Evolutionary conservation across 2,329 filamentous ascomycete species (phyloP).

Genomic region (Trichoderma endophyticum): DNA sequence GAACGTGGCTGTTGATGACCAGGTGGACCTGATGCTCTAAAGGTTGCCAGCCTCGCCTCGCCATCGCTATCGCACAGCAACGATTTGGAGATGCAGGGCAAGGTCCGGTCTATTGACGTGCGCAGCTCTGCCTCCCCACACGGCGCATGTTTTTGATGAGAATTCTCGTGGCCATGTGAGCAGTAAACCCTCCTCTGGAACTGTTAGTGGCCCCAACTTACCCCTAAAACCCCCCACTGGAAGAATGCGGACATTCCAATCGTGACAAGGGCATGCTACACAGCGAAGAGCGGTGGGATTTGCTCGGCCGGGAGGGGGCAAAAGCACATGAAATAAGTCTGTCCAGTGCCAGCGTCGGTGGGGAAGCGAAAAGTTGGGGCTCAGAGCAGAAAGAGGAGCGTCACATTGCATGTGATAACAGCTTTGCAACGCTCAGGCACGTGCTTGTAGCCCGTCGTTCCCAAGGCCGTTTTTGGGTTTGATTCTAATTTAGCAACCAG

Average conservation of each 20-base stretch:
- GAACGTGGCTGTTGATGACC: not conserved
- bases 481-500: not conserved
- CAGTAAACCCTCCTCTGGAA: not conserved
- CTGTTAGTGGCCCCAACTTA: conserved; percentile 7
- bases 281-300: not conserved
- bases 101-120: not conserved
- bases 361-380: not conserved
- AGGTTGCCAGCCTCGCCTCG: not conserved
- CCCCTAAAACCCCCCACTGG: conserved; percentile 8
- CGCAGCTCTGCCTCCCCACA: not conserved
- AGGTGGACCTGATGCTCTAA: not conserved
- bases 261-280: not conserved
- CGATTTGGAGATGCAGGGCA: not conserved
- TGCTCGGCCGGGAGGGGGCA: not conserved
- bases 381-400: not conserved
- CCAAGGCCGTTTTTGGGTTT: not conserved
- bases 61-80: not conserved
- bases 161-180: conserved; percentile 17
- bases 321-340: not conserved
- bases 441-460: not conserved
- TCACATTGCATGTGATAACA: conserved; percentile 17
- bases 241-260: conserved; percentile 5
- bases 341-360: not conserved
- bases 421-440: not conserved
- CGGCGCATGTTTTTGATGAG: conserved; percentile 5